Base-by-base conservation (phyloP, 2,329 filamentous ascomycete genomes). In the Conoideocrella luteorostrata region DNA sequence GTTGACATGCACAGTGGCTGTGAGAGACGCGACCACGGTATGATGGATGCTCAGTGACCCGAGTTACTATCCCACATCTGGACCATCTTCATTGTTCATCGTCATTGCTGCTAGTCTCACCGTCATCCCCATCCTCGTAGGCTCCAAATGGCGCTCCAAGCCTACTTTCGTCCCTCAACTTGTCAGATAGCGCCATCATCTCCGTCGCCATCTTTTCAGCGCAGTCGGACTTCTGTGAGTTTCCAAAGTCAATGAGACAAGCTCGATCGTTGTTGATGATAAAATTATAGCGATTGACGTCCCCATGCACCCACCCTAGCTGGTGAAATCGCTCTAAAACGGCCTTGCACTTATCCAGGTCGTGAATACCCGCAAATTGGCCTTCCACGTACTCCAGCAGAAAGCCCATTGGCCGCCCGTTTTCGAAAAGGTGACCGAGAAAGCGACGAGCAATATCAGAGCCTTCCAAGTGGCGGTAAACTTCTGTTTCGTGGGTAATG, bases 221-320 rank as follows among this genome's bases (percentile, higher is more conserved):
- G n/a, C n/a, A n/a, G n/a, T n/a, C n/a, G n/a, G n/a, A n/a, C 30
- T 20, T 3, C 30, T 7, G 30, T 5, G 10, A 7, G 43, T 44
- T 41, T 48, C 62, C 59, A 53, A 64, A 65, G 50, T 65, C 61
- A 29, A 64, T 23, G 18, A 62, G 52, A 39, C 51, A 59, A 20
- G 55, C 54, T 42, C 49, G 50, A 33, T 50, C 54, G 38, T 54
- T 49, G 36, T 34, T 48, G 46, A 63, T 50, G 37, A 68, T 46
- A 48, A 66, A 67, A 50, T 65, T 69, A 43, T 66, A 56, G 43
- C 57, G 55, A 48, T 68, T 67, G 26, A 60, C 53, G 49, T 67
- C 65, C 12, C 62, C 60, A 52, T 67, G 61, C 23, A 62, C 21
- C 35, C 64, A 30, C 26, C 59, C 55, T 29, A 59, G 41, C 17